Base-by-base conservation (phyloP, 2,329 filamentous ascomycete genomes). In the Microascus cirrosus region DNA sequence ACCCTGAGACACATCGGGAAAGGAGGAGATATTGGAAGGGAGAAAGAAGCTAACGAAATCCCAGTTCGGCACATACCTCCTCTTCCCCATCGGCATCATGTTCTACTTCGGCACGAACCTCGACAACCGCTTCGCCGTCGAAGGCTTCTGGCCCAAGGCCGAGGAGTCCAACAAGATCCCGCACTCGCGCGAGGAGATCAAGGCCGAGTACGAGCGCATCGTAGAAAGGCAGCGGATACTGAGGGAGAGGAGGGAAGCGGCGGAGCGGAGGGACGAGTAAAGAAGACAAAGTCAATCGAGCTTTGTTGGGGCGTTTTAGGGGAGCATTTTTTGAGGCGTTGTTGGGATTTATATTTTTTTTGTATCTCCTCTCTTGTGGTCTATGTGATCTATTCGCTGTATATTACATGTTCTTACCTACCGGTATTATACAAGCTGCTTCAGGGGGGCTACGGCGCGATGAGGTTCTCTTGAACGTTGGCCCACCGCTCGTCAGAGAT, bases 31-130 rank as follows among this genome's bases (percentile, higher is more conserved):
- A 8, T 4, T 8, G 28, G 4, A 32, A 4, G 28, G 24, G 12
- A 51, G 24, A 51, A 20, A 51, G 24, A 11, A 2, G 34, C 55
- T 35, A 25, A 42, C 18, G 39, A 20, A 28, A 10, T 8, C 24
- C 11, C 22, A 96, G 93, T 99, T 99, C 73, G 92, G 93, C 77
- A 89, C 95, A 82, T 99, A 99, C 77, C 86, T 99, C 77, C 87
- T 96, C 81, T 99, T 99, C 75, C 94, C 94, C 20, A 97, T 99
- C 67, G 91, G 90, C 66, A 92, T 94, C 79, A 99, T 99, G 94
- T 97, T 95, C 80, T 99, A 99, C 78, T 99, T 97, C 73, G 94
- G 94, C 70, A 96, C 92, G 59, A 99, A 99, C 73, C 89, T 99
- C 69, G 94, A 99, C 74, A 82, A 87, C 64, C 87, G 90, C 62